Percentiles rank a stretch among this genome's conserved stretches.
These are phyloP conservation scores for Aspergillus vadensis DNA, from an alignment of 2,329 filamentous ascomycete species.

Conservation along the genomic window DNA sequence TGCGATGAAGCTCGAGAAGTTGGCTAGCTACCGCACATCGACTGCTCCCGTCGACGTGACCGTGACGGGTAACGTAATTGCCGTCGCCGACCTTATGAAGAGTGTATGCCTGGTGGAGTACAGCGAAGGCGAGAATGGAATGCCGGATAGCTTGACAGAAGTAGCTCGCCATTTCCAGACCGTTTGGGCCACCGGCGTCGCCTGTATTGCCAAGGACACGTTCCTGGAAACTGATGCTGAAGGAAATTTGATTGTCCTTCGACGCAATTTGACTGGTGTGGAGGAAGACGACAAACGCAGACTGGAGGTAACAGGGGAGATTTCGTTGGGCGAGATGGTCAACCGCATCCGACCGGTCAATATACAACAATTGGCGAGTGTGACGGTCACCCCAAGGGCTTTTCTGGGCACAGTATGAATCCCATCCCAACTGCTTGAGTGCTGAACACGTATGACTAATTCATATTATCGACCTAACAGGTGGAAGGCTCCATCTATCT, in stretches of 20 bases:
- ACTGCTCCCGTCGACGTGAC: conserved; percentile 82
- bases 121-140: conserved; percentile 57
- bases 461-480: conserved; percentile 46
- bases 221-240: conserved; percentile 85
- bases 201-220: conserved; percentile 68
- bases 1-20: conserved; percentile 61
- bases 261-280: conserved; percentile 70
- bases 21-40: conserved; percentile 76
- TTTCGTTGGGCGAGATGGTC: conserved; percentile 88
- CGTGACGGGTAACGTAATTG: conserved; percentile 73
- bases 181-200: conserved; percentile 78
- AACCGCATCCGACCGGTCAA: conserved; percentile 80
- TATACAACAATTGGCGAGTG: conserved; percentile 64
- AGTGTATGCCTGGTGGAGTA: conserved; percentile 79
- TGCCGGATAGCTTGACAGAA: conserved; percentile 68
- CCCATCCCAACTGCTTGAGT: background rate
- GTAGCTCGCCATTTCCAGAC: conserved; percentile 78
- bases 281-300: conserved; percentile 71
- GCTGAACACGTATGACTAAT: conserved; percentile 3
- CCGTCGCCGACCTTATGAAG: conserved; percentile 91
- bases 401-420: conserved; percentile 81
- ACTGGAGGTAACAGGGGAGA: conserved; percentile 74
- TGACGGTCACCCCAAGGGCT: conserved; percentile 75
- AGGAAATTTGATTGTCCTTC: conserved; percentile 82
- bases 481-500: conserved; percentile 91